Evolutionary conservation across 1,139 yeast species (phyloP).

Genomic region (Taphrina communis): DNA sequence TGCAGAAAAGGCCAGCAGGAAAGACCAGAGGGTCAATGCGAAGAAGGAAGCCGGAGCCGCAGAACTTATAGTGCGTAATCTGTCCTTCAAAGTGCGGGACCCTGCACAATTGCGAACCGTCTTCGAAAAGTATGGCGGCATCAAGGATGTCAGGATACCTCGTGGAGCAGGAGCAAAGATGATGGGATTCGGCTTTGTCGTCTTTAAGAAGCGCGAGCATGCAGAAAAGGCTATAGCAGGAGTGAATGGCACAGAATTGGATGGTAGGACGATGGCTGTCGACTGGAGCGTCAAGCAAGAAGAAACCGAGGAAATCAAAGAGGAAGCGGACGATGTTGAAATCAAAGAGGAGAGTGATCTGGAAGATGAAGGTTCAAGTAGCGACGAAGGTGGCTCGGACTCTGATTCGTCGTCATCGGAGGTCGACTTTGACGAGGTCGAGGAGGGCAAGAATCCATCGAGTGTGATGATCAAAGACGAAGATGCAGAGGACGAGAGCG

Average conservation of each 20-base stretch:
- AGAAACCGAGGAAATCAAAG: slow-evolving; percentile 58
- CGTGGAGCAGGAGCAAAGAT: slow-evolving; percentile 84
- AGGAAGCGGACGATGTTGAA: slow-evolving; percentile 50
- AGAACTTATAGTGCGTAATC: slow-evolving; percentile 75
- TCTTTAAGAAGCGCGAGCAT: slow-evolving; percentile 78
- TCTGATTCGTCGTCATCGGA: slow-evolving; percentile 48
- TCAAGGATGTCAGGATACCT: slow-evolving; percentile 87
- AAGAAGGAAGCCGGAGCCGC: slow-evolving; percentile 45
- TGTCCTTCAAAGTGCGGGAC: slow-evolving; percentile 94
- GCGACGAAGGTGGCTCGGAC: slow-evolving; percentile 48
- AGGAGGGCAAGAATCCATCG: slow-evolving; percentile 27
- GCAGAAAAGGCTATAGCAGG: slow-evolving; percentile 85
- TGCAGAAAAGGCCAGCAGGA: slow-evolving; percentile 46
- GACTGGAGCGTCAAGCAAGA: slow-evolving; percentile 90
- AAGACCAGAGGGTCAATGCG: slow-evolving; percentile 47
- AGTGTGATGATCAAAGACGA: slow-evolving; percentile 11
- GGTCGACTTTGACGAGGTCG: slow-evolving; percentile 46
- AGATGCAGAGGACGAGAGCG: slow-evolving; percentile 48
- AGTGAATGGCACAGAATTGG: slow-evolving; percentile 73
- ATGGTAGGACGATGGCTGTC: slow-evolving; percentile 91
- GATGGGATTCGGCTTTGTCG: slow-evolving; percentile 94
- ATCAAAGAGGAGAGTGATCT: slow-evolving; percentile 49
- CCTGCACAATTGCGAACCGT: slow-evolving; percentile 71
- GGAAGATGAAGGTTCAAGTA: slow-evolving; percentile 49
- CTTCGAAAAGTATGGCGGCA: slow-evolving; percentile 82